Evolutionary conservation across 2,329 filamentous ascomycete species (phyloP).

Genomic region (Colletotrichum siamense): DNA sequence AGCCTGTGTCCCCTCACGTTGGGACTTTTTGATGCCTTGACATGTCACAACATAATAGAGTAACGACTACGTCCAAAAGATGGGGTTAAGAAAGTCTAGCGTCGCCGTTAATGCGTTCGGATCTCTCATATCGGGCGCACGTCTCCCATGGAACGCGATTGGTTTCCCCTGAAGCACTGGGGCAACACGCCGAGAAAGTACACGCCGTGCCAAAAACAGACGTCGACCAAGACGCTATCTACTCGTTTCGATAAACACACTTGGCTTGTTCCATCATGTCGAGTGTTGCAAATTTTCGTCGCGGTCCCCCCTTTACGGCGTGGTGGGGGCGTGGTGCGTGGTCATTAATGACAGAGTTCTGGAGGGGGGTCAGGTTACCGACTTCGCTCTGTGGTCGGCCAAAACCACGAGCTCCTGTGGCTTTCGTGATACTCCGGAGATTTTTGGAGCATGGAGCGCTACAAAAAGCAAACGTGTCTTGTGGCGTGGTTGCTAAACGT

Average conservation of each 20-base stretch:
- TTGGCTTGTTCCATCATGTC: background rate
- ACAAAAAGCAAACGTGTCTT: background rate
- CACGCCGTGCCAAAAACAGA: background rate
- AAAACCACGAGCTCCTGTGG: background rate
- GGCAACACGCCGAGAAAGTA: background rate
- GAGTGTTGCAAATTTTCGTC: background rate
- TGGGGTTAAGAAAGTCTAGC: background rate
- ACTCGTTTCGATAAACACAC: background rate
- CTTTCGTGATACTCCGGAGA: conserved; percentile 1
- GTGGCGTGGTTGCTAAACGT: background rate
- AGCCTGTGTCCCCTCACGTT: background rate
- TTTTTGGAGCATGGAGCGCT: background rate
- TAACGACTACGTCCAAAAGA: background rate
- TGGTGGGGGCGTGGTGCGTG: background rate
- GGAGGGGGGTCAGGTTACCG: background rate
- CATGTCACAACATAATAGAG: background rate
- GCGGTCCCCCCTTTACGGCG: background rate
- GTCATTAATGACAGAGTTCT: conserved; percentile 16
- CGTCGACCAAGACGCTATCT: background rate
- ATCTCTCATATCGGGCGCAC: background rate
- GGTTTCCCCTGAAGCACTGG: background rate
- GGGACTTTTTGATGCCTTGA: background rate
- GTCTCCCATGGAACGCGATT: background rate
- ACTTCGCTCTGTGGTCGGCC: background rate
- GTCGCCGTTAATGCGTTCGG: background rate